Conservation (phyloP, 2,329 filamentous ascomycete genomes). For the Aspergillaceae sp. region DNA sequence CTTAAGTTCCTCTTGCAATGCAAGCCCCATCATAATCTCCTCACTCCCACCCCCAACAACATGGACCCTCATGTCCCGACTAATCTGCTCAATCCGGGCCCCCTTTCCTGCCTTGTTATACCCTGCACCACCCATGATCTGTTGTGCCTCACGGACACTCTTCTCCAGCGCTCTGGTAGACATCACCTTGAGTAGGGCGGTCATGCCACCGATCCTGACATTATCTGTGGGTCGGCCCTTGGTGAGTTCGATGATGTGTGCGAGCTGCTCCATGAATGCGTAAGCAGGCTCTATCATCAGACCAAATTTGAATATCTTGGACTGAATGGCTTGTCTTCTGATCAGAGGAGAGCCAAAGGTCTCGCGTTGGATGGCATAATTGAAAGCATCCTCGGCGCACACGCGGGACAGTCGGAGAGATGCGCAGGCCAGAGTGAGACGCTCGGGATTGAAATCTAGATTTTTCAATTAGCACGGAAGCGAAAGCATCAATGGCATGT, state of each 20-base stretch:
- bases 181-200: slow-evolving; percentile 45
- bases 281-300: slow-evolving; percentile 53
- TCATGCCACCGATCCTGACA: slow-evolving; percentile 44
- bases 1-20: slow-evolving; percentile 24
- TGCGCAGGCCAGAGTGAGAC: slow-evolving; percentile 56
- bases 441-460: slow-evolving; percentile 65
- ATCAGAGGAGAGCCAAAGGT: slow-evolving; percentile 54
- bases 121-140: slow-evolving; percentile 46
- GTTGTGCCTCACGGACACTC: slow-evolving; percentile 47
- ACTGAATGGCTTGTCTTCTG: slow-evolving; percentile 50
- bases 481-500: background rate
- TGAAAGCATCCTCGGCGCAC: slow-evolving; percentile 52
- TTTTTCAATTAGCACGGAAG: background rate
- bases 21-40: slow-evolving; percentile 33
- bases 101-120: slow-evolving; percentile 45
- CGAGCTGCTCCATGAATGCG: slow-evolving; percentile 55
- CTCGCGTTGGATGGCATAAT: slow-evolving; percentile 56
- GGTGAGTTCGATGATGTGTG: slow-evolving; percentile 44
- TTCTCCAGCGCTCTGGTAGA: slow-evolving; percentile 46
- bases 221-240: slow-evolving; percentile 30
- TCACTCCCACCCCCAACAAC: slow-evolving; percentile 35
- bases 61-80: slow-evolving; percentile 43
- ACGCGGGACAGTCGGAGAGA: slow-evolving; percentile 55
- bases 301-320: slow-evolving; percentile 53
- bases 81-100: slow-evolving; percentile 46